These are phyloP conservation scores for Rosa persica DNA, from an alignment of 306 rosid species.

Conservation along the genomic window DNA sequence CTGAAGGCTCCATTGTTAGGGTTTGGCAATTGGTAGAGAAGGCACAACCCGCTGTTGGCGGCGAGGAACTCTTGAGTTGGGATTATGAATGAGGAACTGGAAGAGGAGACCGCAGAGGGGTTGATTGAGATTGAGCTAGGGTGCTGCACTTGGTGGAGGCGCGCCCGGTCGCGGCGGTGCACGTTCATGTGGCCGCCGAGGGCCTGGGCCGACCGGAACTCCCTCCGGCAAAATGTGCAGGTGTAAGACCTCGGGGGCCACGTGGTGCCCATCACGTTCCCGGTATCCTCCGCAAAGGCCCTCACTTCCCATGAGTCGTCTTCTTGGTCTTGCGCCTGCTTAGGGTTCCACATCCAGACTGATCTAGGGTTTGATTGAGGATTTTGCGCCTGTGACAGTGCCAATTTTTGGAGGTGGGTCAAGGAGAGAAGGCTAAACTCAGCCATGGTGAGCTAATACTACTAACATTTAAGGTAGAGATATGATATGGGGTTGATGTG, in stretches of 20 bases:
- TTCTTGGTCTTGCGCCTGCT: constrained; percentile 31
- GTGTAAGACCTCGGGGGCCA: constrained; percentile 97
- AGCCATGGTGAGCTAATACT: constrained; percentile 55
- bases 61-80: constrained; percentile 57
- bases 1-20: constrained; percentile 38
- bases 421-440: constrained; percentile 65
- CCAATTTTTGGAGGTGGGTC: constrained; percentile 51
- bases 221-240: constrained; percentile 79
- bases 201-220: constrained; percentile 92
- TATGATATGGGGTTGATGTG: constrained; percentile 29
- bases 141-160: constrained; percentile 61
- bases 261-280: constrained; percentile 70
- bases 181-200: constrained; percentile 99
- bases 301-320: constrained; percentile 94
- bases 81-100: constrained; percentile 42
- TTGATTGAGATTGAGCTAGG: constrained; percentile 21
- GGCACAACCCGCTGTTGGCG: constrained; percentile 55
- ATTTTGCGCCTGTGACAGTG: constrained; percentile 38
- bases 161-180: constrained; percentile 97
- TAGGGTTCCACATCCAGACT: constrained; percentile 78
- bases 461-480: constrained; percentile 57
- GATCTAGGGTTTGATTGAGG: constrained; percentile 53
- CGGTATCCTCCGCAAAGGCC: constrained; percentile 89
- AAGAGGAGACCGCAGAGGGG: constrained; percentile 2
- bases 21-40: constrained; percentile 70